A percentile compares a stretch with the other conserved stretches of the same genome.
These are phyloP conservation scores for Fulvia fulva DNA, from an alignment of 2,329 filamentous ascomycete species.

Conservation along the genomic window DNA sequence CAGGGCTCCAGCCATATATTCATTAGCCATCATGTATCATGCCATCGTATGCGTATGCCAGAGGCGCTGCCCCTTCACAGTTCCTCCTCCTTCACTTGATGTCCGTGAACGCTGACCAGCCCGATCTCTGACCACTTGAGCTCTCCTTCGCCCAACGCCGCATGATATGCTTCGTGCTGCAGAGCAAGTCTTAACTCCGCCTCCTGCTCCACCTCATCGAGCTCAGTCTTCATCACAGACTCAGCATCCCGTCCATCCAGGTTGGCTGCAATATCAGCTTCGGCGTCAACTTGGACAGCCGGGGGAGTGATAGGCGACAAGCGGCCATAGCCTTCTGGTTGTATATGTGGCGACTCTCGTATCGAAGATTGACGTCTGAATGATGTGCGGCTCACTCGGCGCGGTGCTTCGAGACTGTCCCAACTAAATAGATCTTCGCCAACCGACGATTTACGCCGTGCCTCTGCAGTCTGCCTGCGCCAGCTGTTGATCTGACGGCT, in stretches of 20 bases:
- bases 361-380: neutral
- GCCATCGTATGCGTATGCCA: neutral
- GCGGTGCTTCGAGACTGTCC: neutral
- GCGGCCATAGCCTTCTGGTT: slow-evolving; percentile 2
- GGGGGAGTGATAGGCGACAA: slow-evolving; percentile 1
- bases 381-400: neutral
- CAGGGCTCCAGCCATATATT: too few species aligned
- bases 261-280: neutral
- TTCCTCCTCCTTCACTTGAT: slow-evolving; percentile 27
- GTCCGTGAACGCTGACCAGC: slow-evolving; percentile 28
- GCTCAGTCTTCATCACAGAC: neutral
- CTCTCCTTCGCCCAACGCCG: slow-evolving; percentile 20
- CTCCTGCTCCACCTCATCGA: neutral
- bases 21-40: neutral
- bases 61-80: slow-evolving; percentile 16
- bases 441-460: neutral
- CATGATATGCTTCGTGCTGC: slow-evolving; percentile 24
- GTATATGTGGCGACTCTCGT: neutral
- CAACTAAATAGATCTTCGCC: neutral
- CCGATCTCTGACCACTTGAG: slow-evolving; percentile 25
- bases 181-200: slow-evolving; percentile 16
- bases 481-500: neutral
- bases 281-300: neutral
- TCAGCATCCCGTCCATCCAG: neutral
- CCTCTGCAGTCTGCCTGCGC: neutral